These are phyloP conservation scores for Lipomyces oligophaga DNA, from an alignment of 805 yeast species.

Conservation along the genomic window DNA sequence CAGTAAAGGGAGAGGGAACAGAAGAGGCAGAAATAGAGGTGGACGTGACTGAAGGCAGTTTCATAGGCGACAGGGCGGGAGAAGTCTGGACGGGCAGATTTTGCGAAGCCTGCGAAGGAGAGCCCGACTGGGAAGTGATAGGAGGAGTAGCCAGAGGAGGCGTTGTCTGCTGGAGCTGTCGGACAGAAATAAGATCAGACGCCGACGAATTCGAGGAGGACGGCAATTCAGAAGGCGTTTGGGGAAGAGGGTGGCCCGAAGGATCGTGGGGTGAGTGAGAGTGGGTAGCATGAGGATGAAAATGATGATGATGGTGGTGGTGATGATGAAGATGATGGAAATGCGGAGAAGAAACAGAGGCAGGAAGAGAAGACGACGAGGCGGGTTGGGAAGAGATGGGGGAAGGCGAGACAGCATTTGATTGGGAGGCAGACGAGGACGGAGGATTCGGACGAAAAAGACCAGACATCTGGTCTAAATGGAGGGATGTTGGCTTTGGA, in stretches of 20 bases:
- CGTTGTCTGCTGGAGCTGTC: not conserved
- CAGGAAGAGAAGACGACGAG: not conserved
- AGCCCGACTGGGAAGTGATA: no score
- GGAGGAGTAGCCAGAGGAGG: no score
- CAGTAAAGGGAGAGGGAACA: slow-evolving; percentile 24
- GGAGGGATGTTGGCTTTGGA: no score
- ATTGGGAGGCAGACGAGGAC: not conserved
- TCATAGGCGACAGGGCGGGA: not conserved
- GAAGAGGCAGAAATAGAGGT: slow-evolving; percentile 1
- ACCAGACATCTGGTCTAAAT: not conserved
- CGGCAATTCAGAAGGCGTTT: not conserved
- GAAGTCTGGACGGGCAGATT: not conserved
- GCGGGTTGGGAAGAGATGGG: slow-evolving; percentile 4
- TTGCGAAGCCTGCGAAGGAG: not conserved
- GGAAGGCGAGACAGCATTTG: slow-evolving; percentile 4
- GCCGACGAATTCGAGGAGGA: not conserved
- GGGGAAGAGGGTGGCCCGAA: not conserved
- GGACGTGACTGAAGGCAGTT: not conserved
- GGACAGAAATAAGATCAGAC: not conserved
- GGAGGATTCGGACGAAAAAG: slow-evolving; percentile 1
- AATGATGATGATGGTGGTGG: slow-evolving; percentile 21
- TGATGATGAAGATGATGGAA: slow-evolving; percentile 11
- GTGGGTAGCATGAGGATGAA: slow-evolving; percentile 4
- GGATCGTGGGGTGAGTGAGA: not conserved
- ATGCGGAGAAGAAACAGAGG: slow-evolving; percentile 5